Base-by-base conservation (phyloP, 192 early-diverging fungal genomes). In the Coemansia sp. region DNA sequence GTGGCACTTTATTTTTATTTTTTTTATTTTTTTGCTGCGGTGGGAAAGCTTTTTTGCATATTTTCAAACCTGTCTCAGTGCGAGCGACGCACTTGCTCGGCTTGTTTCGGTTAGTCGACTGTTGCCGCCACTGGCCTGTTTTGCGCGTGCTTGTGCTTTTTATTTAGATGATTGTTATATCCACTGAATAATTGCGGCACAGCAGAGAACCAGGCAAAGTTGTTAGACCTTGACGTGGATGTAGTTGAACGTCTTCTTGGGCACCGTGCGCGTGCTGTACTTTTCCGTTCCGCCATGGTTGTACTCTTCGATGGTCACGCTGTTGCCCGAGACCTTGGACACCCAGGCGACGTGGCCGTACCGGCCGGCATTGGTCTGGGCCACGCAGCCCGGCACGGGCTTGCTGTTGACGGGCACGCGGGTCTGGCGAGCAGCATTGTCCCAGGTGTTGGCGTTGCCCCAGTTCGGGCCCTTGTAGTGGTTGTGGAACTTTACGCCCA, bases 251-350 rank as follows among this genome's bases (percentile, higher is more conserved):
- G 46, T 22, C 38, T 18, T 69, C 37, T 44, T 52, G 38, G 65
- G 47, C 0, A 67, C 65, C 6, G 60, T 62, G 41, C 60, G 60
- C 1, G 60, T 54, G 44, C 41, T 25, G 33, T 63, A 63, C 21
- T 23, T 34, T 28, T 55, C 38, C 38, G 31, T 51, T 3, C 38
- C 23, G n/a, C 30, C 39, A 12, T 42, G 31, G 47, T 67, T 67
- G 58, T 67, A 67, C 59, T 68, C 65, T 29, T 68, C 65, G n/a
- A 68, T 32, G 39, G 50, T 53, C n/a, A 68, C 59, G 14, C 33
- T 52, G 47, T 38, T 51, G 18, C 64, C 64, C 5, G 64, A 75
- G 7, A 75, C 59, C 49, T 62, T 63, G 18, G 67, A 38, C 3
- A 70, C 67, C 54, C 60, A 70, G 5, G 67, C 60, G 7, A 70